Percentiles rank a stretch among this genome's conserved stretches.
phyloP scores from a whole-genome alignment of 495 filamentous ascomycete genomes.

The Penicillium pancosmium region DNA sequence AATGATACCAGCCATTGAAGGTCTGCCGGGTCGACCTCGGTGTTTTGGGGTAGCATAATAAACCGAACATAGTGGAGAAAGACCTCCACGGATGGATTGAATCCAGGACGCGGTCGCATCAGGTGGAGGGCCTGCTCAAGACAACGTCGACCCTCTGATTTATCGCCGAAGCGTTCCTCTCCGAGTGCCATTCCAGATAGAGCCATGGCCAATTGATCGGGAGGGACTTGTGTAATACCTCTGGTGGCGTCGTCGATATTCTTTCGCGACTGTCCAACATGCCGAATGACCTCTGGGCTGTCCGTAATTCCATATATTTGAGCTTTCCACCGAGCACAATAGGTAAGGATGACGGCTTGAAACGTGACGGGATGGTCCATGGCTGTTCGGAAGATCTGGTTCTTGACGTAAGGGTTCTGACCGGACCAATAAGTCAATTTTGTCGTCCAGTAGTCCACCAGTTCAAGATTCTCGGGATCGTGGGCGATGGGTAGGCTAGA shows the following conservation, averaged over 20 bases:
- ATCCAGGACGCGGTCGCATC: conserved; percentile 34
- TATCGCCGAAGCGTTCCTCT: conserved; percentile 47
- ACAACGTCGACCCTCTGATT: conserved; percentile 30
- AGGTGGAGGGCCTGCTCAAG: conserved; percentile 36
- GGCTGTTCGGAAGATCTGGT: conserved; percentile 39
- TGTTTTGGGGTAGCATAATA: conserved; percentile 27
- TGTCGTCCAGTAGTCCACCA: conserved; percentile 42
- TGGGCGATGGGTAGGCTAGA: conserved; percentile 30
- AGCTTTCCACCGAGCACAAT: conserved; percentile 44
- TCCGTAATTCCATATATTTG: conserved; percentile 29
- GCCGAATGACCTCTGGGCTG: conserved; percentile 28
- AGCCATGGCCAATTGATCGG: conserved; percentile 38
- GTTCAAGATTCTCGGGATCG: conserved; percentile 29
- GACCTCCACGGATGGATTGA: conserved; percentile 27
- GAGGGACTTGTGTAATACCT: conserved; percentile 23
- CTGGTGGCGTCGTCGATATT: conserved; percentile 31
- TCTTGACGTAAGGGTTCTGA: conserved; percentile 42
- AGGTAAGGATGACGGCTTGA: conserved; percentile 40
- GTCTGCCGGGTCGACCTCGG: conserved; percentile 16
- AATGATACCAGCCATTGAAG: conserved; percentile 40
- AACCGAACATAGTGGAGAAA: conserved; percentile 46
- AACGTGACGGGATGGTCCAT: conserved; percentile 43
- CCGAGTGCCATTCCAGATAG: conserved; percentile 43
- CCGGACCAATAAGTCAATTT: conserved; percentile 51
- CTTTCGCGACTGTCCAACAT: conserved; percentile 27